Evolutionary conservation across 805 yeast species (phyloP).

Genomic region (Hanseniaspora thailandica): DNA sequence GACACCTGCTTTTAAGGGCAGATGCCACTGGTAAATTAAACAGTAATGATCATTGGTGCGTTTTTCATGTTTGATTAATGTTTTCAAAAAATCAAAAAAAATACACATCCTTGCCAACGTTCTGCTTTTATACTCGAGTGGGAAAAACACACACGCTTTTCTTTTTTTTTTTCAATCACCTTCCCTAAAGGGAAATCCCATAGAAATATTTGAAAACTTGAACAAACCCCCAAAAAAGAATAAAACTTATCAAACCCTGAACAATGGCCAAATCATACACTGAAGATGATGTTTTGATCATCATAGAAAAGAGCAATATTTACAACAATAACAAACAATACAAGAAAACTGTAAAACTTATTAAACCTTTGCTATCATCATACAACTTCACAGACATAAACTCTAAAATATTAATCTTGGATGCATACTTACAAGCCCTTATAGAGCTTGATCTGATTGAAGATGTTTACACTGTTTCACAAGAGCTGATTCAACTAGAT

Average conservation of each 20-base stretch:
- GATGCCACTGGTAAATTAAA: slow-evolving; percentile 5
- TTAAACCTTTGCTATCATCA: slow-evolving; percentile 18
- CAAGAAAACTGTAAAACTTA: slow-evolving; percentile 20
- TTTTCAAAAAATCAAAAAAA: too few relatives aligned
- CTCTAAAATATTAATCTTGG: not conserved
- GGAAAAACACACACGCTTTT: not conserved
- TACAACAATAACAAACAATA: slow-evolving; percentile 20
- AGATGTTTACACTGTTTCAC: slow-evolving; percentile 39
- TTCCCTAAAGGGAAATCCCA: not conserved
- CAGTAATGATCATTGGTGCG: slow-evolving; percentile 11
- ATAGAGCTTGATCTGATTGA: slow-evolving; percentile 7
- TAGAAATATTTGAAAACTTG: too few relatives aligned
- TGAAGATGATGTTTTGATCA: not conserved
- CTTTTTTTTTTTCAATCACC: not conserved
- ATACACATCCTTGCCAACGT: not conserved
- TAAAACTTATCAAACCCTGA: too few relatives aligned
- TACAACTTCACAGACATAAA: not conserved
- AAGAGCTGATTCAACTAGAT: slow-evolving; percentile 55
- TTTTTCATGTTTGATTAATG: not conserved
- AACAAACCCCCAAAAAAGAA: too few relatives aligned
- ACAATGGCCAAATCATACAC: not conserved
- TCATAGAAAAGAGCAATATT: slow-evolving; percentile 18
- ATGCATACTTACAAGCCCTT: slow-evolving; percentile 1
- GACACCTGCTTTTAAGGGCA: not conserved
- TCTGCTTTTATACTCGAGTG: not conserved